These are phyloP conservation scores for Ascochyta viciae-villosae DNA, from an alignment of 2,329 filamentous ascomycete species.

Conservation along the genomic window DNA sequence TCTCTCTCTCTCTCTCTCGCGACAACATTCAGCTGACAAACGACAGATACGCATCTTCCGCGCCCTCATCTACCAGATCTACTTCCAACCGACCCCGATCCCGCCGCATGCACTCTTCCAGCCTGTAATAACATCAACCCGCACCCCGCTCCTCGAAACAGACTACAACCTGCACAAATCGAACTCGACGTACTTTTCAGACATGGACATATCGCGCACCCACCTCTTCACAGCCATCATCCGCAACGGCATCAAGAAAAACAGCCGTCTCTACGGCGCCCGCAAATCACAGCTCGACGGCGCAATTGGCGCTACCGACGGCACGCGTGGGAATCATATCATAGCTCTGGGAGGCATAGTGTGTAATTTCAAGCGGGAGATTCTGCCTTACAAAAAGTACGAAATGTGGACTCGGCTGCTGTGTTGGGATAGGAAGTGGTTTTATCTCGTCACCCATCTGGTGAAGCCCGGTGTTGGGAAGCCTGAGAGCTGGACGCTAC, in stretches of 20 bases:
- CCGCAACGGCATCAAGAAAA: conserved; percentile 53
- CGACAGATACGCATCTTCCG: conserved; percentile 55
- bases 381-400: conserved; percentile 53
- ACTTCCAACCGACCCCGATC: conserved; percentile 52
- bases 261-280: conserved; percentile 30
- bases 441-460: conserved; percentile 57
- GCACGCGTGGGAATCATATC: conserved; percentile 34
- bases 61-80: conserved; percentile 56
- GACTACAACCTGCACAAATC: conserved; percentile 89
- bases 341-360: conserved; percentile 57
- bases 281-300: conserved; percentile 27
- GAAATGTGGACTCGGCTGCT: conserved; percentile 58
- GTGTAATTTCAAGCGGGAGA: conserved; percentile 58
- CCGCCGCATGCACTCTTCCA: conserved; percentile 73
- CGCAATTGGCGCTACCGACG: conserved; percentile 26
- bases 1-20: neutral
- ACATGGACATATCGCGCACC: conserved; percentile 83
- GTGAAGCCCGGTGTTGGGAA: conserved; percentile 54
- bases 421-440: conserved; percentile 60
- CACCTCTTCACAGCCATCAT: conserved; percentile 72
- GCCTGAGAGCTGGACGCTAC: conserved; percentile 52
- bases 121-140: conserved; percentile 70
- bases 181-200: conserved; percentile 85
- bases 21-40: conserved; percentile 7
- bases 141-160: conserved; percentile 75